Evolutionary conservation across 176 grass and related monocot species (phyloP), one percentile per base, ranked within the genome.

Genomic region (Rhynchospora breviuscula): DNA sequence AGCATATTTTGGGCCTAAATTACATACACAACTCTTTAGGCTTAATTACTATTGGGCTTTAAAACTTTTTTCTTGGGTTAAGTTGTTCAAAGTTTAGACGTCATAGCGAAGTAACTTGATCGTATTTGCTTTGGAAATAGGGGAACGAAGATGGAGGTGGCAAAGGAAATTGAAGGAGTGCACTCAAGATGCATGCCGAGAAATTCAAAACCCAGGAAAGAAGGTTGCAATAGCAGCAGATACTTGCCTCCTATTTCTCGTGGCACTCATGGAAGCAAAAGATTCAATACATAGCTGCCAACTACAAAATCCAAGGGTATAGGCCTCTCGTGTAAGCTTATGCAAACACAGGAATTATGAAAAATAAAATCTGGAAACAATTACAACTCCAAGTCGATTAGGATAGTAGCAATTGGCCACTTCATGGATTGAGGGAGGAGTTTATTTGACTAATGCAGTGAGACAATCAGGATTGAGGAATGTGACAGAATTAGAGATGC

Each of bases 131-230:
- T n/a, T 72, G 10, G 8, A 59, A 77, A 75, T 88, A 94, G 94
- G 92, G 87, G 77, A 31, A 44, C 23, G 66, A 94, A 94, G 85
- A 84, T 81, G 68, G 89, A 90, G 65, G 12, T 85, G 29, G 61
- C 63, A 7, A 87, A 91, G 87, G 88, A 92, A 85, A 82, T 67
- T 25, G 91, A 79, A 68, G 87, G 79, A 76, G 83, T 81, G 67
- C 90, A 94, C 4, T 87, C 89, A 51, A 76, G 88, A 62, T 94
- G 92, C 87, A 92, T 94, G 85, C 92, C 94, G 3, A 89, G 92
- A 59, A 91, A 46, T 73, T 76, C 86, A 54, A 97, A 72, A 85
- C 46, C 8, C 12, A 97, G 85, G 83, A 94, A 84, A 18, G 92
- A 85, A 54, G 75, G 73, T n/a, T 54, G 83, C 40, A 87, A 78